Evolutionary conservation across 2,329 filamentous ascomycete species (phyloP), one percentile per base, ranked within the genome.

Genomic region (Trichophaea hybrida): DNA sequence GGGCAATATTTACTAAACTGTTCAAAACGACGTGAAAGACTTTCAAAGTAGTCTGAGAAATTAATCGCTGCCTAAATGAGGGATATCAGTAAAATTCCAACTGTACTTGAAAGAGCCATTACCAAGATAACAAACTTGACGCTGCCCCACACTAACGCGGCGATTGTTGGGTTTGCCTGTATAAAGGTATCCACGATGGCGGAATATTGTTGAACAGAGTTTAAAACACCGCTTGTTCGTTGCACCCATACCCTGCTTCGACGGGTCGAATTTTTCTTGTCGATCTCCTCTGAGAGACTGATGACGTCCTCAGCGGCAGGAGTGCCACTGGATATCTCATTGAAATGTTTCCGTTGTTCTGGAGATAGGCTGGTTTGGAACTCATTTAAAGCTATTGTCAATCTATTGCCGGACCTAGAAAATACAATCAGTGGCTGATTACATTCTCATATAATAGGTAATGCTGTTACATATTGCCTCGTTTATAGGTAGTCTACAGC

Each of bases 101-200:
- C 62, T 66, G 57, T 59, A 61, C 53, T 65, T 58, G n/a, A 7
- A 40, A 40, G 37, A n/a, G 37, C 37, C 37, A 7, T n/a, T 40
- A 67, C 65, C 59, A 67, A 46, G 33, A 67, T 53, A 40, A 64
- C 58, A 52, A 67, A 60, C 59, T 66, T 67, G 58, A 66, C 58
- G 52, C 64, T 59, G 43, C 65, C 64, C 65, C 64, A 67, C 44
- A 67, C 58, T 15, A 66, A 58, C 55, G 65, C 62, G 43, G 65
- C 61, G 54, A 65, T 65, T 55, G 62, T 51, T 15, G 55, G 63
- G 55, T 66, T 65, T 1, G 61, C 57, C 15, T 61, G 61, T 58
- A 55, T 61, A 49, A 61, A 67, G 15, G 63, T 66, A 49, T 66
- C 63, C 52, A 67, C 55, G 57, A 67, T 64, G 31, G 55, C 56